A percentile compares a stretch with the other conserved stretches of the same genome.
These are phyloP conservation scores for Psilocybe azurescens DNA, from an alignment of 768 basidiomycete species.

Conservation along the genomic window DNA sequence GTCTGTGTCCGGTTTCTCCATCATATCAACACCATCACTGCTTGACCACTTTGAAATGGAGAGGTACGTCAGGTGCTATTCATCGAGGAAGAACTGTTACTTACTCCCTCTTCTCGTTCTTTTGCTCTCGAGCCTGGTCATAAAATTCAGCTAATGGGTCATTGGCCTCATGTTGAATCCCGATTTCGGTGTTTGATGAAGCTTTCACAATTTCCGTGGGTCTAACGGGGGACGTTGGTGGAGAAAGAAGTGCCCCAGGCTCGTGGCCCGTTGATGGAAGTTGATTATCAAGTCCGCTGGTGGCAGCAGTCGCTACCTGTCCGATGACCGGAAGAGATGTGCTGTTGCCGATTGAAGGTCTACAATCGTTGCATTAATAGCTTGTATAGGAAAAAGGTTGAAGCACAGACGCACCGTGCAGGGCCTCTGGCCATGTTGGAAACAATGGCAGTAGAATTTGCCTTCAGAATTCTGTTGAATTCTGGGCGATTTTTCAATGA, in stretches of 20 bases:
- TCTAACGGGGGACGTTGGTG: conserved; percentile 17
- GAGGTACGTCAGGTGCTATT: neutral
- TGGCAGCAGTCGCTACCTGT: neutral
- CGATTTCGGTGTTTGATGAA: neutral
- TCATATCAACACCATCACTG: conserved; percentile 31
- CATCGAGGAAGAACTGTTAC: conserved; percentile 12
- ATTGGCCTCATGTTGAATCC: conserved; percentile 10
- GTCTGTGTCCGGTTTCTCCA: conserved; percentile 11
- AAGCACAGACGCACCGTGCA: neutral
- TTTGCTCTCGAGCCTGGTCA: conserved; percentile 51
- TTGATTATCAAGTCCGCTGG: neutral
- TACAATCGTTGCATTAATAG: neutral
- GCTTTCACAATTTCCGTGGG: conserved; percentile 2
- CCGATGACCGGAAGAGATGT: neutral
- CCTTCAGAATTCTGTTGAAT: neutral
- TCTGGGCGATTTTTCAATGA: neutral
- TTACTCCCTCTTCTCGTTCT: conserved; percentile 43
- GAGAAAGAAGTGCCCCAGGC: conserved; percentile 17
- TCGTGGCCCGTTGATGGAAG: neutral
- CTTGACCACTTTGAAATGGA: conserved; percentile 35
- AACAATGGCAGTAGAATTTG: neutral
- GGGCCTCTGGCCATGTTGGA: too few relatives aligned
- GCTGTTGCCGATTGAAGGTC: neutral
- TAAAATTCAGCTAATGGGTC: conserved; percentile 77
- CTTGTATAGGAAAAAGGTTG: neutral